Evolutionary conservation across 495 filamentous ascomycete genomes (phyloP), one percentile per base, ranked within the genome.

Genomic region (Penicillium bialowiezense): DNA sequence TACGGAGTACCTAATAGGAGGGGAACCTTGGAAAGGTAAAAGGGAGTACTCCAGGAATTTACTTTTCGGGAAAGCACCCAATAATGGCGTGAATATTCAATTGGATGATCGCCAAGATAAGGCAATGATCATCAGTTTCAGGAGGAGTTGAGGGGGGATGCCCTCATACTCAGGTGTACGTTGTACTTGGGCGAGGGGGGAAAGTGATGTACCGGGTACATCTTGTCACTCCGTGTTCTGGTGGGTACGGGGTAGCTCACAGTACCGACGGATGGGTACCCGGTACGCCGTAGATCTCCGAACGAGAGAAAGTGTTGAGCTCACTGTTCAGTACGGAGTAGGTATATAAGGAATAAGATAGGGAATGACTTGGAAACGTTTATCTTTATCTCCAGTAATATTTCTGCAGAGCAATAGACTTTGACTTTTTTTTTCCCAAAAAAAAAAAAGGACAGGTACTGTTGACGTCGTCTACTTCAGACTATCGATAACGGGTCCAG

Each of bases 401-500:
- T 32, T 13, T 5, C 29, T 12, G 3, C 29, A 10, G 7, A 10
- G 12, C 24, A 9, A 28, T 9, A 28, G 4, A 28, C 9, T 28
- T 9, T 28, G 9, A 28, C 4, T 4, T 28, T 28, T 4, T 28
- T 32, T 13, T 32, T 10, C 12, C 3, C 10, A 12, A 32, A 32
- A 32, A 32, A 37, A 20, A 20, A 37, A 18, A 37, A 7, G 35
- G 12, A 19, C 9, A 10, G 35, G 23, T 26, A 26, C 23, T 48
- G 45, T 48, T 48, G 45, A 48, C 45, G 45, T 48, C 26, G 13
- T 20, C 34, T 38, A 48, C 44, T 39, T 24, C 37, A 19, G 37
- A 44, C 56, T 55, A 52, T 58, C 54, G 50, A 56, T 58, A 58
- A 58, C 48, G 40, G 49, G 52, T 45, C 59, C 51, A 63, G 52